phyloP scores from a whole-genome alignment of 2,329 filamentous ascomycete genomes.

The Teratosphaeria viscida region DNA sequence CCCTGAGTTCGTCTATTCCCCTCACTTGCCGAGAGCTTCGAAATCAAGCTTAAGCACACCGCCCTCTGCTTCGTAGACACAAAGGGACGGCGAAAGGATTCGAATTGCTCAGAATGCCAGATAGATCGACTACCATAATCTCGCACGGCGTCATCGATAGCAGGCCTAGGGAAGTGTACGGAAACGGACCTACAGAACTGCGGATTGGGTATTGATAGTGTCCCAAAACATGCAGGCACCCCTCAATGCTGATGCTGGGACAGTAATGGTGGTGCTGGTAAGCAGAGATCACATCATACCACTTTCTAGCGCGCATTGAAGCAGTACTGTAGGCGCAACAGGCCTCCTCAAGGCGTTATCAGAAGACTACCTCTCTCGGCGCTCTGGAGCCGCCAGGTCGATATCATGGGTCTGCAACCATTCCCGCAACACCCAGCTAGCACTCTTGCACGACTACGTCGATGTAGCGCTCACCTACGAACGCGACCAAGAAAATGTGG shows the following conservation, averaged over 20 bases:
- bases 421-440: slow-evolving; percentile 15
- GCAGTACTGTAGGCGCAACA: neutral
- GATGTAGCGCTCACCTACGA: slow-evolving; percentile 19
- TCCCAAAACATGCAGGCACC: neutral
- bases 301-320: neutral
- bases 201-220: neutral
- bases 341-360: neutral
- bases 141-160: neutral
- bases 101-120: neutral
- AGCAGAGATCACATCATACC: neutral
- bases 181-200: neutral
- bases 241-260: too few species aligned
- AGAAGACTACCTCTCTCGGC: neutral
- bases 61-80: neutral
- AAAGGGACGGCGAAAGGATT: neutral
- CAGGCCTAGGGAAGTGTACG: neutral
- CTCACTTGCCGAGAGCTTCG: neutral
- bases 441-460: slow-evolving; percentile 13
- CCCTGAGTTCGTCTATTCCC: neutral
- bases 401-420: slow-evolving; percentile 17
- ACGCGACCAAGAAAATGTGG: slow-evolving; percentile 12
- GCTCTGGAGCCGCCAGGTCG: neutral
- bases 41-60: neutral
- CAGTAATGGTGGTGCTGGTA: neutral
- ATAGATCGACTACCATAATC: neutral